Evolutionary conservation across 2,329 filamentous ascomycete species (phyloP).

Genomic region (Dactylonectria estremocensis): DNA sequence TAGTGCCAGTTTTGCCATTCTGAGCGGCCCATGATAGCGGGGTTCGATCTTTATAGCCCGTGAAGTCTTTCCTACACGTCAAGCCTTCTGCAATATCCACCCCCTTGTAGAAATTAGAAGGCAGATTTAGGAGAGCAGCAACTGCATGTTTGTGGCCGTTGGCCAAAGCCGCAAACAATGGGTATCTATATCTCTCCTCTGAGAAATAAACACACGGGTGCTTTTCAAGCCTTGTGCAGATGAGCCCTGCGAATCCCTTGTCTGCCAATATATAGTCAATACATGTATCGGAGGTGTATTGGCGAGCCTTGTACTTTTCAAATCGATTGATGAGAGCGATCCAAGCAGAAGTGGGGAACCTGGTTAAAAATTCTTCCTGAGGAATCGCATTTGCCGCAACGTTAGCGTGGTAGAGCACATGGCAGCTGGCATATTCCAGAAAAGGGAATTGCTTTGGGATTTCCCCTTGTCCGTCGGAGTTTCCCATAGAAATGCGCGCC

Average conservation of each 20-base stretch:
- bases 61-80: not conserved
- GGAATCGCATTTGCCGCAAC: conserved; percentile 47
- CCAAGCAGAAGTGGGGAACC: conserved; percentile 50
- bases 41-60: not conserved
- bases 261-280: conserved; percentile 56
- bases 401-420: conserved; percentile 60
- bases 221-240: conserved; percentile 45
- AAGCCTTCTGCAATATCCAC: conserved; percentile 22
- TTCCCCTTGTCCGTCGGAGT: not conserved
- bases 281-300: conserved; percentile 44
- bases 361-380: conserved; percentile 52
- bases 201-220: conserved; percentile 29
- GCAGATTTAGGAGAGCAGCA: conserved; percentile 37
- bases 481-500: not conserved
- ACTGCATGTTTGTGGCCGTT: conserved; percentile 48
- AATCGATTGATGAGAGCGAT: conserved; percentile 50
- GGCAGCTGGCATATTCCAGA: conserved; percentile 60
- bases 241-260: conserved; percentile 42
- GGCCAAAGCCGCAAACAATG: conserved; percentile 55
- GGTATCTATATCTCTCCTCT: conserved; percentile 50
- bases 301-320: conserved; percentile 43
- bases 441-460: conserved; percentile 56
- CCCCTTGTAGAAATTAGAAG: conserved; percentile 23
- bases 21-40: conserved; percentile 47
- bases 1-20: conserved; percentile 7